A percentile compares a stretch with the other conserved stretches of the same genome.
Evolutionary conservation across 306 rosid species (phyloP).

Genomic region (Lathyrus sativus): DNA sequence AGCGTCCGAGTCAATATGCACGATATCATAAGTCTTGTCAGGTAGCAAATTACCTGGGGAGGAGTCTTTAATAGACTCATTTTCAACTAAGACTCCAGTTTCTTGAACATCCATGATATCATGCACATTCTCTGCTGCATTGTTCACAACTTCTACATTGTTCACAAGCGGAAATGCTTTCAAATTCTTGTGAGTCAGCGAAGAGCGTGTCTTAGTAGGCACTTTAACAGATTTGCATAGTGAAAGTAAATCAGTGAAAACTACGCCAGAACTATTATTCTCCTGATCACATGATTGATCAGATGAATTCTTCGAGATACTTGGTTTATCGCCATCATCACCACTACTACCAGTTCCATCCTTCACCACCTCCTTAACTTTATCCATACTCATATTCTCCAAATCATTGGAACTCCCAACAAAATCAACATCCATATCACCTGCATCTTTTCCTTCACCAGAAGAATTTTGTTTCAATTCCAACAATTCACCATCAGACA

Average conservation of each 20-base stretch:
- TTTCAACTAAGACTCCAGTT: conserved; percentile 44
- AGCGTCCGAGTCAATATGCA: conserved; percentile 49
- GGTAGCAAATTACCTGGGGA: conserved; percentile 44
- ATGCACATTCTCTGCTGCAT: conserved; percentile 38
- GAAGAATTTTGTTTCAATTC: conserved; percentile 48
- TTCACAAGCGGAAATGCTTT: conserved; percentile 49
- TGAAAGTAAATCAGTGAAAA: conserved; percentile 58
- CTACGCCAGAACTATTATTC: conserved; percentile 43
- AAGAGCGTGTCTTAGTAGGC: conserved; percentile 81
- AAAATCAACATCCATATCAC: conserved; percentile 39
- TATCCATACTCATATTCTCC: conserved; percentile 42
- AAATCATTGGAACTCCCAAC: conserved; percentile 41
- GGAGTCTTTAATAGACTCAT: conserved; percentile 42
- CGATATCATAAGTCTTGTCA: conserved; percentile 46
- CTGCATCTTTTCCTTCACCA: conserved; percentile 42
- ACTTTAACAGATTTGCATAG: conserved; percentile 71
- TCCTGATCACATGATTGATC: conserved; percentile 45
- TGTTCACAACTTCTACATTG: conserved; percentile 40
- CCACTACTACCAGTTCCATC: conserved; percentile 43
- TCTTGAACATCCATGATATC: conserved; percentile 38
- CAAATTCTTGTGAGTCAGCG: conserved; percentile 51
- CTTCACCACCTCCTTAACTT: conserved; percentile 45
- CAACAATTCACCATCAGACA: conserved; percentile 51
- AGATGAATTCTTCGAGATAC: conserved; percentile 47
- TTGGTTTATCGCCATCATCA: conserved; percentile 52